Evolutionary conservation across 345 rosid genomes (phyloP), one percentile per base, ranked within the genome.

Genomic region (Citrus glauca): DNA sequence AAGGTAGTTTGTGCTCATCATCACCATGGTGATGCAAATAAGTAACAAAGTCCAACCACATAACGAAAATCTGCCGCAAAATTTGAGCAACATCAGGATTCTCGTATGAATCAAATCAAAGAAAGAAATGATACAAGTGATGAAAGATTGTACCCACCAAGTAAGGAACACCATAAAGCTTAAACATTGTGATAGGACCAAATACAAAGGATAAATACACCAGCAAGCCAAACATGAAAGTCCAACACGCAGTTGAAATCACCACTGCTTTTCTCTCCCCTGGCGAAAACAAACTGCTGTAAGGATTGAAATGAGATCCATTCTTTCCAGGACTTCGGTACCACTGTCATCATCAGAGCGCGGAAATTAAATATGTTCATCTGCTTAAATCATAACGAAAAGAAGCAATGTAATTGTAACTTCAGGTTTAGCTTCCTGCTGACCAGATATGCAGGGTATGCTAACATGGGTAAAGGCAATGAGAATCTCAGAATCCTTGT

Each of bases 11-110:
- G 71, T 80, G 79, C 68, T 90, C 88, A 42, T 91, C 88, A 50
- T 91, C 84, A 32, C 97, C 97, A 79, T 94, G 98, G 85, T 91
- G 98, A 79, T 94, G 96, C 81, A 94, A 81, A 85, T 92, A 94
- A 27, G 98, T 94, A 4, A 94, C 98, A 4, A 87, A 72, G 71
- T 94, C 98, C 85, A 94, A 78, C 98, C 97, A 92, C 87, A 84
- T 78, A n/a, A 93, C 87, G 66, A 94, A 94, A 66, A 90, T 84
- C 98, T 94, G 82, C 37, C 25, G 10, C 53, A 7, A 24, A 30
- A 40, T 63, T 13, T 9, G 4, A 59, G 33, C 10, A 35, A 24
- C n/a, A 3, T 45, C 17, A 45, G 50, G 14, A 45, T 11, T 45
- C 50, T 11, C 13, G 8, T 24, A 56, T 20, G 9, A 33, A 30